Percentiles rank a stretch among this genome's conserved stretches.
These are phyloP conservation scores for Blastobotrys ciferrii DNA, from an alignment of 1,139 yeast genomes.

Conservation along the genomic window DNA sequence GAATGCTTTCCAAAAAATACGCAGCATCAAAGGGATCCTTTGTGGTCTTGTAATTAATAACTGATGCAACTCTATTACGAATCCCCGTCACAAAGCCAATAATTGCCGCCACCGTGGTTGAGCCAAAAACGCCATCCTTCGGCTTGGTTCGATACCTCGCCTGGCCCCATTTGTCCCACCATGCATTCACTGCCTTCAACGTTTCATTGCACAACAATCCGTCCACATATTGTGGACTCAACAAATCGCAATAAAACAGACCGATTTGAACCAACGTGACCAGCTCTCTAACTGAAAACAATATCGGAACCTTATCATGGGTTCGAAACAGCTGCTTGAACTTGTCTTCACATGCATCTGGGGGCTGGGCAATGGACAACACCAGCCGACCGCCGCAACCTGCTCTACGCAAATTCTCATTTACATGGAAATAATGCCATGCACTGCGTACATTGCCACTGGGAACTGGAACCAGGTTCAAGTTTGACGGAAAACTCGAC, in stretches of 20 bases:
- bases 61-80: conserved; percentile 63
- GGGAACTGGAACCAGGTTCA: conserved; percentile 68
- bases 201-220: conserved; percentile 81
- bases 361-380: conserved; percentile 60
- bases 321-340: conserved; percentile 74
- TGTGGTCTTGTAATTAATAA: conserved; percentile 64
- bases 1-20: conserved; percentile 57
- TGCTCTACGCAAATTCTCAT: conserved; percentile 70
- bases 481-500: conserved; percentile 72
- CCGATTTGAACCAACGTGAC: conserved; percentile 72
- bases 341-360: conserved; percentile 79
- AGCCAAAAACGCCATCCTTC: conserved; percentile 56
- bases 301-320: conserved; percentile 50
- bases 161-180: conserved; percentile 83
- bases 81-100: conserved; percentile 68
- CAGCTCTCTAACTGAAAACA: conserved; percentile 71
- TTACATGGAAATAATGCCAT: conserved; percentile 61
- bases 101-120: conserved; percentile 64
- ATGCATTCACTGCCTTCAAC: conserved; percentile 61
- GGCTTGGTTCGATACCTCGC: conserved; percentile 54
- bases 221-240: conserved; percentile 72
- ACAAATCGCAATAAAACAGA: conserved; percentile 71
- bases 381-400: conserved; percentile 87
- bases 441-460: conserved; percentile 51
- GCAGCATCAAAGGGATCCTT: conserved; percentile 85